Conservation (phyloP, 371 early-diverging fungal species). For the Encephalitozoon romaleae region DNA sequence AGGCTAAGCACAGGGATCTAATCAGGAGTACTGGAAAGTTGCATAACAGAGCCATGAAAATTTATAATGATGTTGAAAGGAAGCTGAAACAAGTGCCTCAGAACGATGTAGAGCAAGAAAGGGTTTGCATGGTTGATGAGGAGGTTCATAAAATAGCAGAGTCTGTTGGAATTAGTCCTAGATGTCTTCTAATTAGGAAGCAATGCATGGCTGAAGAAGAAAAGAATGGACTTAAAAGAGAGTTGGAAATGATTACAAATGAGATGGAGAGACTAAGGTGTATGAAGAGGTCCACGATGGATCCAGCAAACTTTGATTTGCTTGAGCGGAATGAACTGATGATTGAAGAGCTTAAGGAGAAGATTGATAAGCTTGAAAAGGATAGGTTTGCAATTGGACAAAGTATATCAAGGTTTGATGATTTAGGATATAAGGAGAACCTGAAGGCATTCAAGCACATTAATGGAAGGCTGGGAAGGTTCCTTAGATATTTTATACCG, state of each 20-base stretch:
- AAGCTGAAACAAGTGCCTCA: background rate
- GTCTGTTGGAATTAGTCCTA: conserved; percentile 2
- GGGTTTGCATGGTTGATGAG: background rate
- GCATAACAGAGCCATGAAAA: conserved; percentile 2
- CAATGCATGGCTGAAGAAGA: background rate
- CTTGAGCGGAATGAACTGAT: conserved; percentile 59
- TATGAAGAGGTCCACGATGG: conserved; percentile 28
- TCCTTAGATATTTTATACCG: conserved; percentile 50
- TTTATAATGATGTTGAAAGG: background rate
- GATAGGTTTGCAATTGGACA: conserved; percentile 57
- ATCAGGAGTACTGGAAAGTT: conserved; percentile 23
- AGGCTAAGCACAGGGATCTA: conserved; percentile 27
- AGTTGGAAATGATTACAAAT: background rate
- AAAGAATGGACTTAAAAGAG: background rate
- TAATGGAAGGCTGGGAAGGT: conserved; percentile 55
- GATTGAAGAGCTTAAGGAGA: conserved; percentile 51
- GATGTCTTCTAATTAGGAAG: background rate
- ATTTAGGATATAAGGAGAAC: conserved; percentile 38
- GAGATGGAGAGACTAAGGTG: background rate
- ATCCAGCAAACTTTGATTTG: conserved; percentile 60
- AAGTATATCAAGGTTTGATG: conserved; percentile 47
- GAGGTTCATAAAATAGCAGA: background rate
- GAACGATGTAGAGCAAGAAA: background rate
- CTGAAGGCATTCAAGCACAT: conserved; percentile 60
- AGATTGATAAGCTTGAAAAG: conserved; percentile 56